phyloP scores from a whole-genome alignment of 768 basidiomycete genomes.

The Lactarius sp. region DNA sequence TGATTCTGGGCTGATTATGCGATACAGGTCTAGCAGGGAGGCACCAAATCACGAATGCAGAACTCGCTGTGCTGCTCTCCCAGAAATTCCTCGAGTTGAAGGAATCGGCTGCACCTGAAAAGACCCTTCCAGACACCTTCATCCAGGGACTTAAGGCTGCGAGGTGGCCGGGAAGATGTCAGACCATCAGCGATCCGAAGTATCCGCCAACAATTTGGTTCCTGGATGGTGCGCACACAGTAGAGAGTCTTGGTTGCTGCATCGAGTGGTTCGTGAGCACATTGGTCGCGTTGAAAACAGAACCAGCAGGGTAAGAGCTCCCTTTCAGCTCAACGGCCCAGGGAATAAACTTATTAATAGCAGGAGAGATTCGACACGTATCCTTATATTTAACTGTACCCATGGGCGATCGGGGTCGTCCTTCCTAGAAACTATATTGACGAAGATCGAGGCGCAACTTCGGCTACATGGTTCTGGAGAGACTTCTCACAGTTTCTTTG shows the following conservation, averaged over 20 bases:
- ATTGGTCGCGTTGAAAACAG: constrained; percentile 42
- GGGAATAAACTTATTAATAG: background rate
- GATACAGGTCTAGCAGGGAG: constrained; percentile 69
- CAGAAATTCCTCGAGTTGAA: constrained; percentile 52
- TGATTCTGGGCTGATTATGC: constrained; percentile 14
- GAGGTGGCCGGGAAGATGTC: constrained; percentile 94
- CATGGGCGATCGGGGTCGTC: constrained; percentile 74
- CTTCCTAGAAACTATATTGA: constrained; percentile 60
- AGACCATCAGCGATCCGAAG: constrained; percentile 63
- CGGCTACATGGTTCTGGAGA: constrained; percentile 37
- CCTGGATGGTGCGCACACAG: constrained; percentile 93
- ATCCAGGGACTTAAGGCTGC: constrained; percentile 59
- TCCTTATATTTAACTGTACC: constrained; percentile 94
- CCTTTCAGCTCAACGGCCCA: background rate
- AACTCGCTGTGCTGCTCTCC: constrained; percentile 72
- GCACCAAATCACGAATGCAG: constrained; percentile 88
- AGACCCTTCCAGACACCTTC: constrained; percentile 48
- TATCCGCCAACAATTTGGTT: constrained; percentile 66
- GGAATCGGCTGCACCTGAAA: constrained; percentile 30
- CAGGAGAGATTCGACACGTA: constrained; percentile 38
- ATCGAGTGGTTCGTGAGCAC: constrained; percentile 82
- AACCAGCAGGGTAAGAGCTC: constrained; percentile 13
- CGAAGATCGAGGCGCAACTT: constrained; percentile 47
- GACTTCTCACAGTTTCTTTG: constrained; percentile 52
- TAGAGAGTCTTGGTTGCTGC: constrained; percentile 84